These are phyloP conservation scores for Tolypocladium album DNA, from an alignment of 2,329 filamentous ascomycete genomes.

Conservation along the genomic window DNA sequence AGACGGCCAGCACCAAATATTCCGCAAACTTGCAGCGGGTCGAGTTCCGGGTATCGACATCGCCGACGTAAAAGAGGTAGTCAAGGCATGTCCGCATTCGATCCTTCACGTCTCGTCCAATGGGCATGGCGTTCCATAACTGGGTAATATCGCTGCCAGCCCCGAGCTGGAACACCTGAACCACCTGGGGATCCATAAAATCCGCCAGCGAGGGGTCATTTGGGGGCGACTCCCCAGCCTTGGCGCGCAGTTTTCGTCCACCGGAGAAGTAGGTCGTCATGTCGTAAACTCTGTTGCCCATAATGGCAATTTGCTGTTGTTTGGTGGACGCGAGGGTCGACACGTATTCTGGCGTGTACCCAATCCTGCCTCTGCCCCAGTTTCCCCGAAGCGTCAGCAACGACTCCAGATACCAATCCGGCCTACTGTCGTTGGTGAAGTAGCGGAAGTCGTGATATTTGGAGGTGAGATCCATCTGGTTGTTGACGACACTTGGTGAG, in stretches of 20 bases:
- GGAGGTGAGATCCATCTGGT: slow-evolving; percentile 58
- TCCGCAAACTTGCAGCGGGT: slow-evolving; percentile 74
- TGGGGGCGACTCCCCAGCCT: slow-evolving; percentile 37
- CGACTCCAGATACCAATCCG: slow-evolving; percentile 88
- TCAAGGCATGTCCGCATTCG: slow-evolving; percentile 78
- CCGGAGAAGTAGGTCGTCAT: slow-evolving; percentile 73
- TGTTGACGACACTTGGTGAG: slow-evolving; percentile 53
- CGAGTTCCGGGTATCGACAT: slow-evolving; percentile 85
- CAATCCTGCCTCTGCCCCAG: slow-evolving; percentile 80
- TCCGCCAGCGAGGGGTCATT: slow-evolving; percentile 44
- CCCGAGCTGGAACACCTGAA: slow-evolving; percentile 64
- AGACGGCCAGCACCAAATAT: slow-evolving; percentile 81
- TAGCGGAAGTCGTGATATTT: slow-evolving; percentile 89
- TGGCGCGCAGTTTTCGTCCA: slow-evolving; percentile 54
- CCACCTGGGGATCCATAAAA: slow-evolving; percentile 71
- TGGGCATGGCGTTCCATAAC: slow-evolving; percentile 62
- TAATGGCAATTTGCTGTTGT: slow-evolving; percentile 60
- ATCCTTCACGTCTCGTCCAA: slow-evolving; percentile 44
- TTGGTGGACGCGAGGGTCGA: slow-evolving; percentile 50
- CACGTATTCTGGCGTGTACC: slow-evolving; percentile 71
- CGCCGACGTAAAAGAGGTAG: slow-evolving; percentile 89
- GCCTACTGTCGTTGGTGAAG: slow-evolving; percentile 69
- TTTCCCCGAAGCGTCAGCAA: slow-evolving; percentile 66
- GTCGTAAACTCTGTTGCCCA: slow-evolving; percentile 77
- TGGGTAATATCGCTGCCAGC: slow-evolving; percentile 74